A percentile compares a stretch with the other conserved stretches of the same genome.
phyloP scores from a whole-genome alignment of 2,329 filamentous ascomycete species.

The Verticillium klebahnii region DNA sequence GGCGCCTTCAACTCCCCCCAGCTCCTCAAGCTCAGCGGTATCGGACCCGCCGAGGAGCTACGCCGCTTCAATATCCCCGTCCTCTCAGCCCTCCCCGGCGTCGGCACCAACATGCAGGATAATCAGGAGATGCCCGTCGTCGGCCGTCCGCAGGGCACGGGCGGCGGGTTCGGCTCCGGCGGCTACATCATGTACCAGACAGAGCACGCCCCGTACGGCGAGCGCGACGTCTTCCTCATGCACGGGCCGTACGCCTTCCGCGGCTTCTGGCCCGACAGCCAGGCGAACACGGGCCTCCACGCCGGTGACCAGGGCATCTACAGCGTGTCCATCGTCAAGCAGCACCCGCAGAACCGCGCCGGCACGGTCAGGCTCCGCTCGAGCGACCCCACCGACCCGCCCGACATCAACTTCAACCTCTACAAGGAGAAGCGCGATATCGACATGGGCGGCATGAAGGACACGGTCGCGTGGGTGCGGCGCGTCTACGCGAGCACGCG shows the following conservation, averaged over 20 bases:
- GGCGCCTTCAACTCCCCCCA: constrained; percentile 48
- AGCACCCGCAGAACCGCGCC: constrained; percentile 29
- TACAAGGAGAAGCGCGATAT: constrained; percentile 31
- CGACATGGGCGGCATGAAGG: constrained; percentile 39
- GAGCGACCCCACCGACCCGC: constrained; percentile 53
- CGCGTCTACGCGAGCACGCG: constrained; percentile 15
- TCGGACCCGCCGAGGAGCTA: constrained; percentile 39
- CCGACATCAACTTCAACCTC: constrained; percentile 54
- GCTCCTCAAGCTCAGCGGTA: constrained; percentile 46
- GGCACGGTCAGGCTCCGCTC: constrained; percentile 55
- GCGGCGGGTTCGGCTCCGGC: constrained; percentile 10
- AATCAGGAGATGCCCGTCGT: constrained; percentile 34
- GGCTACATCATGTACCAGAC: constrained; percentile 9
- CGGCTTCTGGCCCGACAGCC: constrained; percentile 48
- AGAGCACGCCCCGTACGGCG: not conserved
- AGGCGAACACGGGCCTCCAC: constrained; percentile 28
- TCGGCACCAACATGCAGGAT: constrained; percentile 46
- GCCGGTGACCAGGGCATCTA: constrained; percentile 30
- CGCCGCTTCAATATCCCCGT: constrained; percentile 39
- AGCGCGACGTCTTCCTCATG: constrained; percentile 1
- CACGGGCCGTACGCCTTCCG: constrained; percentile 41
- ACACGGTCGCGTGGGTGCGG: constrained; percentile 33
- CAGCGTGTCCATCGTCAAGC: constrained; percentile 33
- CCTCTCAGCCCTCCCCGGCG: constrained; percentile 48
- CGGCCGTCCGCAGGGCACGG: not conserved